Percentiles rank a stretch among this genome's conserved stretches.
Conservation (phyloP, 257 asterid genomes). For the Fraxinus excelsior region DNA sequence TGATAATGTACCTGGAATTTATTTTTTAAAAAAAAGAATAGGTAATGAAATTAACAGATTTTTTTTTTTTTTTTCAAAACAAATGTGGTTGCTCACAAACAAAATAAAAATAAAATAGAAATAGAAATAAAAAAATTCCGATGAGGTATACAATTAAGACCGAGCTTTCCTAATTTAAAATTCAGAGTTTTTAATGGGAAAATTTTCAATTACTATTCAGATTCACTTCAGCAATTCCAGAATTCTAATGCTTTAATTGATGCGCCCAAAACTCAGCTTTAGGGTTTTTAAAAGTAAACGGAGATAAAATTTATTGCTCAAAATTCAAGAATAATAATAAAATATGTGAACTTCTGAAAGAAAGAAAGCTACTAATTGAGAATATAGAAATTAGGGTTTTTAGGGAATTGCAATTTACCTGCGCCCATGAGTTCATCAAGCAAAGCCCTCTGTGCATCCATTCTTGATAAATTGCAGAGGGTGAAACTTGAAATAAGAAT, state of each 20-base stretch:
- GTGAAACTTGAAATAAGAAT: constrained; percentile 3
- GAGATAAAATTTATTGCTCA: constrained; percentile 4
- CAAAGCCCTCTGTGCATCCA: constrained; percentile 94
- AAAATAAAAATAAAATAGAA: too few species aligned
- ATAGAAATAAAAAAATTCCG: not conserved
- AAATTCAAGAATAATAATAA: not conserved
- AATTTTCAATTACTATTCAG: constrained; percentile 1
- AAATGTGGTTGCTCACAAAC: not conserved
- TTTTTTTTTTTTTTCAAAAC: not conserved
- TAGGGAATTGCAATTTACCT: constrained; percentile 40
- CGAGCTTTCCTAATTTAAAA: not conserved
- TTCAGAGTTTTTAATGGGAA: not conserved
- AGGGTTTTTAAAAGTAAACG: too few species aligned
- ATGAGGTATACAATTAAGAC: not conserved
- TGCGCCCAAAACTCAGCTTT: constrained; percentile 1
- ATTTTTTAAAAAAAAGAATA: not conserved
- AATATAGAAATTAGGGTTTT: constrained; percentile 24
- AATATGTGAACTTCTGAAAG: not conserved
- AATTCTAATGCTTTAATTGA: not conserved
- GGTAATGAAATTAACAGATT: not conserved
- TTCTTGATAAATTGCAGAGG: constrained; percentile 26
- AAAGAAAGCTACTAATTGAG: constrained; percentile 4
- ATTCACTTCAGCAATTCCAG: not conserved
- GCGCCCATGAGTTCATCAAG: constrained; percentile 98
- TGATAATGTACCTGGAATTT: too few species aligned